phyloP scores from a whole-genome alignment of 352 stramenopile genomes.

The Globisporangium alternatum region DNA sequence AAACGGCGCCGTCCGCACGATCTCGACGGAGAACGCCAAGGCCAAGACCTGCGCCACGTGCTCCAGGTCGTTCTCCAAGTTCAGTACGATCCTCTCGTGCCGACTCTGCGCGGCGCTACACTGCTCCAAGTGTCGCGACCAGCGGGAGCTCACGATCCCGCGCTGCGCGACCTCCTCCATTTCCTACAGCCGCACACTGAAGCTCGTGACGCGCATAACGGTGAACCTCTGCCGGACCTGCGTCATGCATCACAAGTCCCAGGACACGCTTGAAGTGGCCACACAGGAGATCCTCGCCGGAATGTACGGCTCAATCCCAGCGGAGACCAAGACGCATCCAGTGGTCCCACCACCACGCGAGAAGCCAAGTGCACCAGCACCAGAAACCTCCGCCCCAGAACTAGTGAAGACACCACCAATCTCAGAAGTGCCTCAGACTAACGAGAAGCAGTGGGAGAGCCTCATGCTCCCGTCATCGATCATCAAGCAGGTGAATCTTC shows the following conservation, averaged over 20 bases:
- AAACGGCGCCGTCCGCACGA: not conserved
- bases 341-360: not conserved
- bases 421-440: not conserved
- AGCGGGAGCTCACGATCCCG: conserved; percentile 8
- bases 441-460: not conserved
- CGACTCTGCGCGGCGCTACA: conserved; percentile 6
- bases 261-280: conserved; percentile 1
- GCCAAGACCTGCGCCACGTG: conserved; percentile 4
- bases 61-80: conserved; percentile 5
- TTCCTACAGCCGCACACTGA: not conserved
- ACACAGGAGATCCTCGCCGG: conserved; percentile 12
- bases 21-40: not conserved
- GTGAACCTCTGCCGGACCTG: conserved; percentile 7
- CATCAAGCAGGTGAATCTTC: conserved; percentile 2
- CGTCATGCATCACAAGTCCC: not conserved
- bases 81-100: conserved; percentile 7
- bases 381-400: not conserved
- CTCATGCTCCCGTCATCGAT: not conserved
- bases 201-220: conserved; percentile 1
- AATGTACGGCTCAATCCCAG: conserved; percentile 3
- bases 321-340: not conserved
- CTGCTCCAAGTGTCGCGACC: conserved; percentile 16
- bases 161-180: not conserved
- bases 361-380: not conserved
- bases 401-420: not conserved